Percentiles rank a stretch among this genome's conserved stretches.
These are phyloP conservation scores for Phaseolus lunatus DNA, from an alignment of 306 rosid genomes.

Conservation along the genomic window DNA sequence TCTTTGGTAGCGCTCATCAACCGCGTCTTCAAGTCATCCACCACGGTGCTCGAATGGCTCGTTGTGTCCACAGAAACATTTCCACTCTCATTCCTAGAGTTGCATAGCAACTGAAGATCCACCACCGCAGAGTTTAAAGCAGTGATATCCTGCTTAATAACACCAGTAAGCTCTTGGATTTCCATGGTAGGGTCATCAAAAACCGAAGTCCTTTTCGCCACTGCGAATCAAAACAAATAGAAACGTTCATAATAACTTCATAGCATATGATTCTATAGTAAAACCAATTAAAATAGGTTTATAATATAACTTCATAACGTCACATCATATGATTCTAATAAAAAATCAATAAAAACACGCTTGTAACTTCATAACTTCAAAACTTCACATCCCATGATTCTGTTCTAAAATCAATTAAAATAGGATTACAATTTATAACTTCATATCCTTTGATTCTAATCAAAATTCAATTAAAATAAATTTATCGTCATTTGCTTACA, in stretches of 20 bases:
- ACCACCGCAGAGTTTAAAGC: slow-evolving; percentile 94
- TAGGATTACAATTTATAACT: background rate
- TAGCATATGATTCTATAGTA: background rate
- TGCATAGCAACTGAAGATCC: slow-evolving; percentile 77
- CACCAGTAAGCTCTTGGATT: slow-evolving; percentile 89
- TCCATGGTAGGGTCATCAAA: slow-evolving; percentile 93
- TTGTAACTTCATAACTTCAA: too few relatives aligned
- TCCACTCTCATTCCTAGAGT: slow-evolving; percentile 75
- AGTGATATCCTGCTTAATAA: slow-evolving; percentile 93
- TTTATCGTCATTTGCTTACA: slow-evolving; percentile 54
- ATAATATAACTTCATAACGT: background rate
- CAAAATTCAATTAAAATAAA: background rate
- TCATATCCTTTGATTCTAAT: background rate
- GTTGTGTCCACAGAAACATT: slow-evolving; percentile 81
- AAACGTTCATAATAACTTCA: background rate
- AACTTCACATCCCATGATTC: background rate
- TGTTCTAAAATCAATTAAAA: background rate
- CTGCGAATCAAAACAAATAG: slow-evolving; percentile 48
- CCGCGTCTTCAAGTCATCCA: slow-evolving; percentile 89
- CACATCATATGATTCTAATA: background rate
- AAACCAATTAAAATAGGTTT: background rate
- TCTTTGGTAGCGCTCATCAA: slow-evolving; percentile 92
- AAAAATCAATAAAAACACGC: background rate
- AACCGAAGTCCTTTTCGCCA: slow-evolving; percentile 94
- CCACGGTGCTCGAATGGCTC: slow-evolving; percentile 90